Base-by-base conservation (phyloP, 2,329 filamentous ascomycete species). In the Shiraia sp. region DNA sequence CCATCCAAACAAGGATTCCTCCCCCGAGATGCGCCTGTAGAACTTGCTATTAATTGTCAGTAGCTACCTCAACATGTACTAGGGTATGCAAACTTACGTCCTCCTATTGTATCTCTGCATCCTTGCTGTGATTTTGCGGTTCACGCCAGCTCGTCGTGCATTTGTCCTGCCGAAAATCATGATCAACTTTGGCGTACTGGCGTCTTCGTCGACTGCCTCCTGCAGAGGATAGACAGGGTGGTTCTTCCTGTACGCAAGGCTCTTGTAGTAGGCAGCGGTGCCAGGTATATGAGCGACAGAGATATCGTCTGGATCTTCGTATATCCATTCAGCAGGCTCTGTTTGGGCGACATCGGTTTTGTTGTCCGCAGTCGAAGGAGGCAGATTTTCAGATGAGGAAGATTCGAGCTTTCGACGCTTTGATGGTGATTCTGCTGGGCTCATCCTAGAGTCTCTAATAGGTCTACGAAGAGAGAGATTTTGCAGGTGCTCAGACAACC, bases 241-340 rank as follows among this genome's bases (percentile, higher is more conserved):
- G 15, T 37, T 46, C 22, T 43, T 34, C n/a, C 32, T 34, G 32
- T 46, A 48, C 2, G 23, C 13, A 17, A 25, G 33, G 30, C 42
- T 46, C 27, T 46, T 46, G 38, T 51, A 48, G 33, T 51, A 51
- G 5, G 36, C 45, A 22, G 39, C 36, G 19, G 42, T 41, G 5
- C 48, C 42, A 2, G 39, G 42, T 3, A 17, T 9, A 10, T 45
- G 10, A 5, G 19, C 19, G 13, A 23, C 2, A 1, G 6, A 14
- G n/a, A 14, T 10, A 14, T 36, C 19, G 3, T 15, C 22, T 6
- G 10, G 13, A 6, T 19, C 39, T 3, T 36, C 17, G 12, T 25
- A 31, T 23, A 15, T 26, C 8, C n/a, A 33, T 26, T n/a, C 8
- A 13, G 15, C 15, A 3, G 27, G 25, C 13, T n/a, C 22, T 14